Conservation (phyloP, 2,329 filamentous ascomycete species). For the Sclerotinia spermophila region DNA sequence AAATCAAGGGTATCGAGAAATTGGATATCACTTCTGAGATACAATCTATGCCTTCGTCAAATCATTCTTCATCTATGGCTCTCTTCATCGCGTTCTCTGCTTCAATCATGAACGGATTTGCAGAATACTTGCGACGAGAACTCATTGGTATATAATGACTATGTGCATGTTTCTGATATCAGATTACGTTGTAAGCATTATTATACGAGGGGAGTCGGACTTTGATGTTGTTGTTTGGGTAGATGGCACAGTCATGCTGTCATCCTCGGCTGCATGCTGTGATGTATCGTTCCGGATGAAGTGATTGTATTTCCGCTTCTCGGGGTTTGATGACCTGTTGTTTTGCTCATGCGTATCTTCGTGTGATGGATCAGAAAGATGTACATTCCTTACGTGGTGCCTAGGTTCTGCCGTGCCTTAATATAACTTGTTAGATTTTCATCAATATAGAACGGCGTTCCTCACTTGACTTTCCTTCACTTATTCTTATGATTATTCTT, state of each 20-base stretch:
- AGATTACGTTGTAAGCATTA: constrained; percentile 7
- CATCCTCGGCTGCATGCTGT: neutral
- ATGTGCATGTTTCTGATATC: neutral
- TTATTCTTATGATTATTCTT: neutral
- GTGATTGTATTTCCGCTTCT: neutral
- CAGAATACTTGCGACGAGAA: constrained; percentile 47
- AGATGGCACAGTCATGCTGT: neutral
- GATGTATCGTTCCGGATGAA: neutral
- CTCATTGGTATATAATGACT: constrained; percentile 19
- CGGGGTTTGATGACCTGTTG: neutral
- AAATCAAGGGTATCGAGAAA: constrained; percentile 47
- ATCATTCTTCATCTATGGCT: constrained; percentile 51
- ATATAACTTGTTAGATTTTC: neutral
- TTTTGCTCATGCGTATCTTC: neutral
- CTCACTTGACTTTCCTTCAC: neutral
- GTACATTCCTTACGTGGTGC: neutral
- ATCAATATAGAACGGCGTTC: neutral
- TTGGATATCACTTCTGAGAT: constrained; percentile 52
- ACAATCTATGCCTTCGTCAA: constrained; percentile 45
- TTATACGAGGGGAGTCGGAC: neutral
- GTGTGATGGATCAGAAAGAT: neutral
- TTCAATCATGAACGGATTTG: constrained; percentile 54
- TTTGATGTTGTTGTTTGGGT: neutral
- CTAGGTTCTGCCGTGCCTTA: neutral
- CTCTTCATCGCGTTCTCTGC: constrained; percentile 58